Base-by-base conservation (phyloP, 805 yeast species). In the Myxozyma vanderwaltii region DNA sequence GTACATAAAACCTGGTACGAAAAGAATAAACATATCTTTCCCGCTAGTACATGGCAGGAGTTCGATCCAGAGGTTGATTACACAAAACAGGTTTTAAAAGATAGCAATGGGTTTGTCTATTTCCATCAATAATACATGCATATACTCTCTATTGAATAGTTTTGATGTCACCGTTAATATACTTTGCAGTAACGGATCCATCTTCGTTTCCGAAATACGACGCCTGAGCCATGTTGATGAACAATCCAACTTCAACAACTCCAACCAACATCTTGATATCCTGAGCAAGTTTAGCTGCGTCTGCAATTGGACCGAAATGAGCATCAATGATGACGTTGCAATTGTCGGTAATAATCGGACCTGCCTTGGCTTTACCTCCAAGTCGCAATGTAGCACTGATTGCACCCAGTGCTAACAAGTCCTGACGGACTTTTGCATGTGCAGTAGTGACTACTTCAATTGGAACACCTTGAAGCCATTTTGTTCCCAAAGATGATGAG, bases 311-410 rank as follows among this genome's bases (percentile, higher is more conserved):
- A 44, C 96, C 97, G 70, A 94, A 92, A 71, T 91, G 89, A 33
- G 96, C 96, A 74, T 94, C 99, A 61, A 94, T 83, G 64, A 94
- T 81, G 71, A 91, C 89, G 74, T 91, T 94, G 74, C 91, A 91
- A 76, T 94, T 94, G 74, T 94, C 99, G 31, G 99, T 92, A 65
- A 94, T 87, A 23, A 91, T 86, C 10, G 99, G 98, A 27, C 99
- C 99, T 8, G 99, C 99, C 76, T 94, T 94, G 29, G 95, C 91
- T 51, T 85, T 77, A 13, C 89, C 90, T 52, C 98, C 98, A 66
- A 86, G 86, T 74, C 99, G 84, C 68, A 90, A 80, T 4, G 70
- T 75, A 21, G 90, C 84, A 1, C 73, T 77, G 53, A 77, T 75
- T 31, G 92, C 91, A 12, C 92, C 92, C 68, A 89, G 70, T 41